phyloP scores from a whole-genome alignment of 768 basidiomycete species.

The Lactarius sanguifluus region DNA sequence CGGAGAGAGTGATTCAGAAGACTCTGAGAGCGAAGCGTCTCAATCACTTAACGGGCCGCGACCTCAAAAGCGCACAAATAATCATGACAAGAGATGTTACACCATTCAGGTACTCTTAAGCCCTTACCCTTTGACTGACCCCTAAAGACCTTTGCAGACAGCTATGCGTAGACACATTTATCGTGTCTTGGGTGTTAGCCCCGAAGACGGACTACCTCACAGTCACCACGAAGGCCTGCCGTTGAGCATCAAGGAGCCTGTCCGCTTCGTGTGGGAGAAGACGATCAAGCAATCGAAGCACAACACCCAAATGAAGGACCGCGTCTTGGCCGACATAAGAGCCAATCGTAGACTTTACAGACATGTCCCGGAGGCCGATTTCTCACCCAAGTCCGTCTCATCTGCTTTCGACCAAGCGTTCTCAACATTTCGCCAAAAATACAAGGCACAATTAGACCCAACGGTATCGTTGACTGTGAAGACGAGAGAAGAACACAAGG shows the following conservation, averaged over 20 bases:
- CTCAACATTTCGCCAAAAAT: conserved; percentile 67
- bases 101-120: conserved; percentile 59
- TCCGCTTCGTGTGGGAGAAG: conserved; percentile 80
- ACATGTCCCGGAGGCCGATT: conserved; percentile 65
- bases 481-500: conserved; percentile 60
- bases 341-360: conserved; percentile 56
- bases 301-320: conserved; percentile 68
- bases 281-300: conserved; percentile 74
- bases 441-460: conserved; percentile 55
- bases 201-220: conserved; percentile 59
- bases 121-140: background rate
- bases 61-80: conserved; percentile 49
- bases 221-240: conserved; percentile 56
- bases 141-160: conserved; percentile 44
- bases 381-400: conserved; percentile 59
- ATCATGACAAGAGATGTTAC: conserved; percentile 63
- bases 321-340: conserved; percentile 59
- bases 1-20: conserved; percentile 24
- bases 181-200: conserved; percentile 54
- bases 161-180: conserved; percentile 70
- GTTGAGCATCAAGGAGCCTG: conserved; percentile 48
- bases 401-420: conserved; percentile 69
- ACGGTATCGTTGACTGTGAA: conserved; percentile 44
- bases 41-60: conserved; percentile 34
- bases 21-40: conserved; percentile 41